Evolutionary conservation across 345 rosid genomes (phyloP).

Genomic region (Arabis hirsuta): DNA sequence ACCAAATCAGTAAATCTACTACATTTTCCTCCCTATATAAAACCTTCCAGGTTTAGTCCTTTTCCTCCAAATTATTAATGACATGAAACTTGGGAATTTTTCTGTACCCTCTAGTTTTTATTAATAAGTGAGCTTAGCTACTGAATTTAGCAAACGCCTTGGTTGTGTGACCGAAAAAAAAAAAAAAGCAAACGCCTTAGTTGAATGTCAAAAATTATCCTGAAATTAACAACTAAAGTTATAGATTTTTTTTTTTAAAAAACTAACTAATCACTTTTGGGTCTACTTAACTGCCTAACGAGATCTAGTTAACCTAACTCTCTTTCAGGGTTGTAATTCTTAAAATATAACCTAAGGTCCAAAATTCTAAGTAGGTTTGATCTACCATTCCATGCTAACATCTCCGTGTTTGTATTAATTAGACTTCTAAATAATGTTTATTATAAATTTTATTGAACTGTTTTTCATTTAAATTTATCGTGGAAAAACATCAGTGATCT

Average conservation of each 20-base stretch:
- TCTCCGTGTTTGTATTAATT: no score
- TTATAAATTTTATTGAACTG: no score
- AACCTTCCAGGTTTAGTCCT: not conserved
- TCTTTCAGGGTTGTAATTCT: not conserved
- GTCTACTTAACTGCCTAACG: constrained; percentile 24
- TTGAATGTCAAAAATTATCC: not conserved
- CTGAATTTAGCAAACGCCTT: not conserved
- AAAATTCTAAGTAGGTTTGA: not conserved
- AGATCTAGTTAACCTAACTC: constrained; percentile 7
- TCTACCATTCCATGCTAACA: no score
- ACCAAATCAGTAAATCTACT: constrained; percentile 1
- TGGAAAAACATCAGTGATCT: no score
- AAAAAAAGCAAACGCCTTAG: no score
- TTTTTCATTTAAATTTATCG: no score
- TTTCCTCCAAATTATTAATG: not conserved
- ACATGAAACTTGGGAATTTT: not conserved
- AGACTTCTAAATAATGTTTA: no score
- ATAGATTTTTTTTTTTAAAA: not conserved
- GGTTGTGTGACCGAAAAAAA: not conserved
- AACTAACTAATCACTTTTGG: constrained; percentile 4
- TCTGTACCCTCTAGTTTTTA: not conserved
- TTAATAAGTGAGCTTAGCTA: not conserved
- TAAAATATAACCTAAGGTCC: not conserved
- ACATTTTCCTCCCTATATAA: not conserved
- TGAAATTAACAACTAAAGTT: constrained; percentile 22